phyloP scores from a whole-genome alignment of 208 protist species.

The Trichomonas vaginalis region DNA sequence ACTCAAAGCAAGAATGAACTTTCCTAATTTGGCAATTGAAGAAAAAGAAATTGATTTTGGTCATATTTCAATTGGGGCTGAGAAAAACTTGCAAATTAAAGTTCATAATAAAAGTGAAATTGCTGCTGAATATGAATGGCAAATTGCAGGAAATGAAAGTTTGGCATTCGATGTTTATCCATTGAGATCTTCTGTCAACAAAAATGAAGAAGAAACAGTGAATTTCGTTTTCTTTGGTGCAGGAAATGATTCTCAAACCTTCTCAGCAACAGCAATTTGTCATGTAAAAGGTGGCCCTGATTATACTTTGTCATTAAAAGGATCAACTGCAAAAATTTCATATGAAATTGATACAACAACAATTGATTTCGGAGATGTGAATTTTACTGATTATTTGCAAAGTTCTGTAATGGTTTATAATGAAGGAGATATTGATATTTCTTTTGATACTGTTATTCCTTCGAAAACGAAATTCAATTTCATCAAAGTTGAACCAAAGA shows the following conservation, averaged over 20 bases:
- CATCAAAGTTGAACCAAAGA: not conserved
- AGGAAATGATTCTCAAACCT: not conserved
- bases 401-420: not conserved
- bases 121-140: not conserved
- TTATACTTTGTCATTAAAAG: not conserved
- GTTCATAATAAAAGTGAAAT: not conserved
- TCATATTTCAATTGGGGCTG: not conserved
- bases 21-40: not conserved
- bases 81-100: not conserved
- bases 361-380: not conserved
- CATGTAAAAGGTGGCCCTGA: not conserved
- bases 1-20: not conserved
- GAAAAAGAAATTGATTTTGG: not conserved
- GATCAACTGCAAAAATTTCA: not conserved
- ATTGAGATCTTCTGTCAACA: not conserved
- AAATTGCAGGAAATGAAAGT: not conserved
- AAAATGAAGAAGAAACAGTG: not conserved
- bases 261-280: not conserved
- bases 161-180: not conserved
- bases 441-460: not conserved
- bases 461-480: not conserved
- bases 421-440: not conserved
- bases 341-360: not conserved
- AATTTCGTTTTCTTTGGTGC: not conserved
- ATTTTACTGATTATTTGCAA: not conserved